These are phyloP conservation scores for Speleostelium caveatum DNA, from an alignment of 78 protist species.

Conservation along the genomic window DNA sequence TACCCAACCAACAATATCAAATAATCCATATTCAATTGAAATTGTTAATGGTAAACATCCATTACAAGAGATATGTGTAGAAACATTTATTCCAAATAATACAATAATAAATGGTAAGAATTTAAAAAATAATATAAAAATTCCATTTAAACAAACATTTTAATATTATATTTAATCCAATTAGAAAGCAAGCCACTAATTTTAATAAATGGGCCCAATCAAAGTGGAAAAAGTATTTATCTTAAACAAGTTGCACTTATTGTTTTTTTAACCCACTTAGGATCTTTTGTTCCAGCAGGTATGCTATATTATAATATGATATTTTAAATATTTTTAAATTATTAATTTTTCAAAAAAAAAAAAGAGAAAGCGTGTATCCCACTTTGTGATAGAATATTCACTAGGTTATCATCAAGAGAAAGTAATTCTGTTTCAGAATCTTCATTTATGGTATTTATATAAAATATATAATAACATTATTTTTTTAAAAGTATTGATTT, in stretches of 20 bases:
- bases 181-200: background rate
- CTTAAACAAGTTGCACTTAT: slow-evolving; percentile 51
- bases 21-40: background rate
- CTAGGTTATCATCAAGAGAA: slow-evolving; percentile 64
- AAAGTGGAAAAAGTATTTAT: slow-evolving; percentile 62
- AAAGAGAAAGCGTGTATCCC: slow-evolving; percentile 16
- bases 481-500: background rate
- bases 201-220: slow-evolving; percentile 55
- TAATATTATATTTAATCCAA: background rate
- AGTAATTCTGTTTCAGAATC: slow-evolving; percentile 50
- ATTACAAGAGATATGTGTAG: slow-evolving; percentile 32
- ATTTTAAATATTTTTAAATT: background rate
- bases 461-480: background rate
- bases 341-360: background rate
- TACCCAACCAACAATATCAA: slow-evolving; percentile 9
- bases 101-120: background rate
- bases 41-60: slow-evolving; percentile 50
- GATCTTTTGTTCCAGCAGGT: slow-evolving; percentile 53
- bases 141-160: background rate
- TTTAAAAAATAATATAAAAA: background rate
- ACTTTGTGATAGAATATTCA: slow-evolving; percentile 48
- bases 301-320: too few species aligned
- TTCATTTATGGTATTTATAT: slow-evolving; percentile 30
- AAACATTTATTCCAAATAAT: slow-evolving; percentile 54
- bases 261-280: slow-evolving; percentile 42